Percentiles rank a stretch among this genome's conserved stretches.
phyloP scores from a whole-genome alignment of 495 filamentous ascomycete species.

The Aspergillus saccharolyticus region DNA sequence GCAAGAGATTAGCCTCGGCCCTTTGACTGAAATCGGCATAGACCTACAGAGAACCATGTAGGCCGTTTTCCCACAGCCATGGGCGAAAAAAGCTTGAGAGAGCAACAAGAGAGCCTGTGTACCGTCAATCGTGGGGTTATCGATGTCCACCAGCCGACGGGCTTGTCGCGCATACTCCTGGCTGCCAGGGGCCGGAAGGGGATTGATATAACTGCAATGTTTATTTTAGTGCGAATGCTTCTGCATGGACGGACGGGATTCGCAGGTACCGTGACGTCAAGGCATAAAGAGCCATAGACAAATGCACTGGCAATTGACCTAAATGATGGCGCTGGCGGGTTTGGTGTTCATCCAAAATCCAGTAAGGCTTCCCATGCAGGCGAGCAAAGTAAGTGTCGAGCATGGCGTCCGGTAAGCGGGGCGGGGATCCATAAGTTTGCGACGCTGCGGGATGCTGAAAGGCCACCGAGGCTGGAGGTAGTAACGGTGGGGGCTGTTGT shows the following conservation, averaged over 20 bases:
- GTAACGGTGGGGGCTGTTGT: neutral
- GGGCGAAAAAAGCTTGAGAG: conserved; percentile 65
- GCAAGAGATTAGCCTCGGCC: neutral
- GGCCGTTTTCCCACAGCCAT: conserved; percentile 75
- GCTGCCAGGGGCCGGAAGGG: conserved; percentile 28
- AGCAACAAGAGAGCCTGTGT: conserved; percentile 74
- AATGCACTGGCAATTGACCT: conserved; percentile 57
- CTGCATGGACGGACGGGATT: neutral
- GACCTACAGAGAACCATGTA: conserved; percentile 76
- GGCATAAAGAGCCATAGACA: conserved; percentile 69
- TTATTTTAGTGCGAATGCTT: neutral
- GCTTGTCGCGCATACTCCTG: conserved; percentile 65
- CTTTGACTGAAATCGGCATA: neutral
- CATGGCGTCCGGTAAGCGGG: conserved; percentile 51
- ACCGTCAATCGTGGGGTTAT: conserved; percentile 71
- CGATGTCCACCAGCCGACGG: conserved; percentile 64
- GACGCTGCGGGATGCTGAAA: neutral
- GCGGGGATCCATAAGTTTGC: conserved; percentile 17
- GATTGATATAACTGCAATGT: conserved; percentile 52
- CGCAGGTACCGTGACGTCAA: conserved; percentile 58
- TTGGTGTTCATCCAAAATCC: conserved; percentile 67
- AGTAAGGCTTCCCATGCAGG: conserved; percentile 72
- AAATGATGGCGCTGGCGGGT: conserved; percentile 62
- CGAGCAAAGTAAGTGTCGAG: conserved; percentile 72
- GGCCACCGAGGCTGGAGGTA: neutral